phyloP scores from a whole-genome alignment of 2,329 filamentous ascomycete genomes.

The Fusarium euwallaceae region DNA sequence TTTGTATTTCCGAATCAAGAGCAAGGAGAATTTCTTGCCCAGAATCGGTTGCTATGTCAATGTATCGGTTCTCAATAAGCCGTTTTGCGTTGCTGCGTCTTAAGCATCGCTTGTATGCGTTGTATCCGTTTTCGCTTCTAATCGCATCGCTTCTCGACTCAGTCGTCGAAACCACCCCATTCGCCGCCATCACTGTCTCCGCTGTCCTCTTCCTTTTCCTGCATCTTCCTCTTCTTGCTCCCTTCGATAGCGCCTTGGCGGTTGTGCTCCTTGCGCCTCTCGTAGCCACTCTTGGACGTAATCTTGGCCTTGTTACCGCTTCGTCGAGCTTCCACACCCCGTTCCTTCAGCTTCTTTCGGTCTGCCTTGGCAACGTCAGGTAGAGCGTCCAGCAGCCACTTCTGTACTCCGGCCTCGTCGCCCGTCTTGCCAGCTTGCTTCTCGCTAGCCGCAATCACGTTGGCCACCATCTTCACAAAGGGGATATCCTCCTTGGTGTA shows the following conservation, averaged over 20 bases:
- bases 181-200: slow-evolving; percentile 51
- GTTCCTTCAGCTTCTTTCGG: slow-evolving; percentile 83
- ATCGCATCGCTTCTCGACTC: neutral
- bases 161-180: slow-evolving; percentile 63
- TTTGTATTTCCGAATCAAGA: slow-evolving; percentile 3
- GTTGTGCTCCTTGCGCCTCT: slow-evolving; percentile 77
- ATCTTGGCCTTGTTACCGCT: slow-evolving; percentile 71
- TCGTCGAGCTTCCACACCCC: slow-evolving; percentile 81
- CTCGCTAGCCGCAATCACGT: slow-evolving; percentile 89
- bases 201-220: slow-evolving; percentile 39
- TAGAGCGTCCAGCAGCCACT: slow-evolving; percentile 90
- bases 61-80: neutral
- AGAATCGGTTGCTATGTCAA: neutral
- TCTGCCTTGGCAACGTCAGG: slow-evolving; percentile 87
- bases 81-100: neutral
- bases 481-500: slow-evolving; percentile 97
- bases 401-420: slow-evolving; percentile 73
- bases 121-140: neutral
- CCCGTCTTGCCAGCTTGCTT: slow-evolving; percentile 71
- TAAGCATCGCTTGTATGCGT: neutral
- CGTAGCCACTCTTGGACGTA: slow-evolving; percentile 84
- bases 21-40: neutral
- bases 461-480: slow-evolving; percentile 89
- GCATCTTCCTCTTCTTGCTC: slow-evolving; percentile 68
- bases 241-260: slow-evolving; percentile 71